Conservation (phyloP, 352 stramenopile species). For the Phytophthora nicotianae region DNA sequence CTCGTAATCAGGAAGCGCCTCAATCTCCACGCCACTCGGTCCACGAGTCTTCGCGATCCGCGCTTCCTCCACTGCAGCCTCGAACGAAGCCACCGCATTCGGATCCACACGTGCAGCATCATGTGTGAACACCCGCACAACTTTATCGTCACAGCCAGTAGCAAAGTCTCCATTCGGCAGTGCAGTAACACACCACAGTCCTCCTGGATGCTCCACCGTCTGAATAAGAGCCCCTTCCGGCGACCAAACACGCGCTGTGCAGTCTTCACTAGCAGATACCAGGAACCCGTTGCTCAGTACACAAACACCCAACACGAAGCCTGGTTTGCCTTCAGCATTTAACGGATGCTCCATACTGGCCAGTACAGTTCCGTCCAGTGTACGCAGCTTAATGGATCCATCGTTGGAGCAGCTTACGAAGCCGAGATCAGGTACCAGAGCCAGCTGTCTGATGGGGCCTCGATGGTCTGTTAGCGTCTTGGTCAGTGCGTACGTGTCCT, state of each 20-base stretch:
- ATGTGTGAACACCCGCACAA: slow-evolving; percentile 91
- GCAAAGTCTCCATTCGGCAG: slow-evolving; percentile 90
- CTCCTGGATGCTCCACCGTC: slow-evolving; percentile 83
- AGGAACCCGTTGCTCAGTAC: slow-evolving; percentile 63
- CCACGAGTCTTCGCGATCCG: slow-evolving; percentile 68
- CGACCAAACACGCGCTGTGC: slow-evolving; percentile 78
- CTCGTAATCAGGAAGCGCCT: slow-evolving; percentile 94
- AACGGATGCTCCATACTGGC: slow-evolving; percentile 76
- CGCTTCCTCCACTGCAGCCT: slow-evolving; percentile 69
- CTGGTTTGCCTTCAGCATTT: slow-evolving; percentile 83
- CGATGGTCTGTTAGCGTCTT: slow-evolving; percentile 70
- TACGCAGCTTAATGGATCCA: slow-evolving; percentile 72
- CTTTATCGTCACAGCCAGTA: slow-evolving; percentile 95
- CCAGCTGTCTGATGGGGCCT: slow-evolving; percentile 77
- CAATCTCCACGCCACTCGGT: slow-evolving; percentile 93
- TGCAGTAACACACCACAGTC: slow-evolving; percentile 84
- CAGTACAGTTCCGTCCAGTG: slow-evolving; percentile 63
- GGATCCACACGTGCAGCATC: slow-evolving; percentile 73
- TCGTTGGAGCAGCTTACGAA: slow-evolving; percentile 90
- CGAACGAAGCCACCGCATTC: slow-evolving; percentile 61
- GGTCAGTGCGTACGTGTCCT: slow-evolving; percentile 48
- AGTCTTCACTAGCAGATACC: slow-evolving; percentile 86
- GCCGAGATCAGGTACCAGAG: slow-evolving; percentile 62
- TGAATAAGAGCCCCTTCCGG: slow-evolving; percentile 62
- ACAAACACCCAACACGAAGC: slow-evolving; percentile 76